These are phyloP conservation scores for Blastocladiella britannica DNA, from an alignment of 192 early-diverging fungal genomes.

Conservation along the genomic window DNA sequence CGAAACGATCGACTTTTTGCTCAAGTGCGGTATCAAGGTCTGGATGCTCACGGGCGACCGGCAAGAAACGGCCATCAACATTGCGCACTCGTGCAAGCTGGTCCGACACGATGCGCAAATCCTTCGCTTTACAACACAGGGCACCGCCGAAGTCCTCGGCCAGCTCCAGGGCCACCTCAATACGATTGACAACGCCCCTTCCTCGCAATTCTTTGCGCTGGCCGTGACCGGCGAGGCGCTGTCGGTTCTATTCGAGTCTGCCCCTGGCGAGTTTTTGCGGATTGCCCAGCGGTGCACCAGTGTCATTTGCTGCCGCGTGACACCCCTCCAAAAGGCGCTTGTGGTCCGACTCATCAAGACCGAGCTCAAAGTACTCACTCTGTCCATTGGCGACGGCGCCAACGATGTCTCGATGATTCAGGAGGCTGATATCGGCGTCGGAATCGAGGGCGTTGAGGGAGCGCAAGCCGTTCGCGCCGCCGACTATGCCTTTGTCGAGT, in stretches of 20 bases:
- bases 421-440: conserved; percentile 37
- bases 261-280: conserved; percentile 9
- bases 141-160: too few species aligned
- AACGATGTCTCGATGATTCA: conserved; percentile 24
- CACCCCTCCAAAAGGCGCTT: conserved; percentile 53
- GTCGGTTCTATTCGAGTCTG: conserved; percentile 3
- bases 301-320: conserved; percentile 43
- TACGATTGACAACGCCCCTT: too few species aligned
- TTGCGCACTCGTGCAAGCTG: conserved; percentile 17
- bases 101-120: background rate
- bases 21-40: conserved; percentile 23
- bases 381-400: conserved; percentile 41
- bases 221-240: conserved; percentile 9
- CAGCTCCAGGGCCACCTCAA: too few species aligned
- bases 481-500: conserved; percentile 36
- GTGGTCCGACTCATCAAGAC: conserved; percentile 50
- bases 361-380: conserved; percentile 35
- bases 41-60: conserved; percentile 46
- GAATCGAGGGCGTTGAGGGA: conserved; percentile 35
- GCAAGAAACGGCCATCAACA: conserved; percentile 40
- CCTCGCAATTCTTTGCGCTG: too few species aligned
- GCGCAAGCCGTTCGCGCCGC: conserved; percentile 34
- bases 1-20: conserved; percentile 34
- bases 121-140: too few species aligned
- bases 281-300: conserved; percentile 19